Evolutionary conservation across 2,329 filamentous ascomycete species (phyloP), one percentile per base, ranked within the genome.

Genomic region (Phaeosphaeria sp.): DNA sequence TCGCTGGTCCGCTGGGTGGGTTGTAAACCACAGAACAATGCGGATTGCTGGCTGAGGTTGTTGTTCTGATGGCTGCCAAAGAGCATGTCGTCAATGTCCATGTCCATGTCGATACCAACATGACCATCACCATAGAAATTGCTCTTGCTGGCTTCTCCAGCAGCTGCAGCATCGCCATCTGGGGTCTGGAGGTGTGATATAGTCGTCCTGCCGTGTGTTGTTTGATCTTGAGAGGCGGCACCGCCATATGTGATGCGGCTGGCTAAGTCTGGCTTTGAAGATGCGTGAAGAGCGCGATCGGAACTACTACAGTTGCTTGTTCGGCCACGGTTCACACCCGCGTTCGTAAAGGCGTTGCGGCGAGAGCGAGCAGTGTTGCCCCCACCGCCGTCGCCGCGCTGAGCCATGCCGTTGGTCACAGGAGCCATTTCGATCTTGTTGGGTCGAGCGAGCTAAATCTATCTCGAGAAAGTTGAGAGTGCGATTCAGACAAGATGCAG

Each of bases 1-100:
- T 27, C 25, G 9, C 9, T 27, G 25, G 9, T 27, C 25, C 9
- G 25, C 30, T 54, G 52, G 2, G 36, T 48, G 15, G 49, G 47
- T 23, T 54, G 47, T 27, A 51, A 51, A 41, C 33, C 18, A 30
- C n/a, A 33, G 33, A 58, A 58, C 23, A 51, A 13, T 13, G 18
- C 18, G 15, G 46, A 36, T 17, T 15, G 7, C 20, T 41, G 41
- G 30, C 27, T 43, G 17, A 15, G 13, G 23, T 52, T 27, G 44
- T 21, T 47, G 41, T 50, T 20, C 30, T 46, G 47, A 13, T 44
- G 22, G 33, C 1, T 11, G 5, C 13, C 30, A 13, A 36, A n/a
- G 41, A 20, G 27, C 18, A 18, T 36, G 25, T 18, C 17, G 13
- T 51, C 49, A 17, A 44, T 51, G 18, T 13, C 39, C 20, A 46